Conservation (phyloP, 306 rosid species). For the Mimosa bimucronata region DNA sequence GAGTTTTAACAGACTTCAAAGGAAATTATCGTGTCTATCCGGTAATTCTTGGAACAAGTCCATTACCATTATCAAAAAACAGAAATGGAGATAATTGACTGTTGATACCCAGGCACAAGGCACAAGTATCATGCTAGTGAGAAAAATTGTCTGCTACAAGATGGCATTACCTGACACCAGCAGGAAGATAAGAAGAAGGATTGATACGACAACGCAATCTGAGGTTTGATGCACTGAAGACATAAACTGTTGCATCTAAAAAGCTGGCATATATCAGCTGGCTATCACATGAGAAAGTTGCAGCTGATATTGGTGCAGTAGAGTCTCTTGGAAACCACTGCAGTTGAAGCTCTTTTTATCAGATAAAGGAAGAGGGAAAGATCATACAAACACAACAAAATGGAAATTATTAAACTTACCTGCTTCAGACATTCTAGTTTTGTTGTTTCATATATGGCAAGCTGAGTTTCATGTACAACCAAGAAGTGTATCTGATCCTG, state of each 20-base stretch:
- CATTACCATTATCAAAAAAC: neutral
- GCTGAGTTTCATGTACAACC: constrained; percentile 96
- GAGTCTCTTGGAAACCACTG: constrained; percentile 84
- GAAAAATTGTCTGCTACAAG: constrained; percentile 10
- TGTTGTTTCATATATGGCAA: constrained; percentile 87
- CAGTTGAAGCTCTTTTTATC: constrained; percentile 35
- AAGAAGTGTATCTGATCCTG: constrained; percentile 86
- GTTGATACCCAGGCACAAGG: neutral
- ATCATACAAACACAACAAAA: neutral
- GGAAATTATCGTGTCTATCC: neutral
- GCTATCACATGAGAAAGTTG: constrained; percentile 97
- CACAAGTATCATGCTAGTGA: constrained; percentile 19
- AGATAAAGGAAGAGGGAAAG: constrained; percentile 25
- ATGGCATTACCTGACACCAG: constrained; percentile 71
- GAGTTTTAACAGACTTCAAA: constrained; percentile 6
- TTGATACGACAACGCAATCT: constrained; percentile 85
- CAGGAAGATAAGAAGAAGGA: constrained; percentile 81
- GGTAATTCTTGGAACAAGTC: neutral
- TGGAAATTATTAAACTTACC: constrained; percentile 46
- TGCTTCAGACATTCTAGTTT: constrained; percentile 84
- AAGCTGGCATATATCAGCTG: constrained; percentile 91
- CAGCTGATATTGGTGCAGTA: constrained; percentile 90
- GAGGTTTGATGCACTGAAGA: constrained; percentile 77
- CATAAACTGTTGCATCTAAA: constrained; percentile 78
- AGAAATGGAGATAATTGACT: neutral